Percentiles rank a stretch among this genome's conserved stretches.
These are phyloP conservation scores for Cryptococcus maquisensis DNA, from an alignment of 1,284 basidiomycete genomes.

Conservation along the genomic window DNA sequence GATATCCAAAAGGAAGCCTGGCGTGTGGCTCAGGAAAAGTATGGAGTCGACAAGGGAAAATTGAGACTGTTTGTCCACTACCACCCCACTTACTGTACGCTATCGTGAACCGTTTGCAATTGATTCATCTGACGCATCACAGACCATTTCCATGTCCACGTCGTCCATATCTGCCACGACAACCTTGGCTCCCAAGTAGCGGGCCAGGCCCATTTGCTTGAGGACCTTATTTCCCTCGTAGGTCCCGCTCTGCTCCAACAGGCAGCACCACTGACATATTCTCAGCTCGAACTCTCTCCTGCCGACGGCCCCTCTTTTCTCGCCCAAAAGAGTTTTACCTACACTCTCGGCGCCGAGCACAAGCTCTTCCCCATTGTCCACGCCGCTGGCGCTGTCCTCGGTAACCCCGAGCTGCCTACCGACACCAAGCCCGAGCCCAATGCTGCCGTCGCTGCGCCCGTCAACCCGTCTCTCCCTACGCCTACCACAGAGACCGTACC, in stretches of 20 bases:
- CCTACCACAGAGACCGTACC: neutral
- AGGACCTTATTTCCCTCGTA: constrained; percentile 81
- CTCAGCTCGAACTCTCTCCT: constrained; percentile 59
- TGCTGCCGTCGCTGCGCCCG: neutral
- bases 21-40: constrained; percentile 63
- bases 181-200: constrained; percentile 68
- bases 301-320: constrained; percentile 53
- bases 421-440: neutral
- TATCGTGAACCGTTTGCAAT: neutral
- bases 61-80: constrained; percentile 88
- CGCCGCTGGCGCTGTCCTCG: constrained; percentile 8
- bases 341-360: constrained; percentile 75
- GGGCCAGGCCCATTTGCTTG: constrained; percentile 88
- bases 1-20: constrained; percentile 62
- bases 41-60: constrained; percentile 61
- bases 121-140: neutral
- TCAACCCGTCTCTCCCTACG: neutral
- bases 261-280: neutral
- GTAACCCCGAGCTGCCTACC: neutral
- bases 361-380: constrained; percentile 54
- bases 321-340: constrained; percentile 71
- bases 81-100: constrained; percentile 89
- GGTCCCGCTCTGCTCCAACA: constrained; percentile 29
- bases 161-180: constrained; percentile 71
- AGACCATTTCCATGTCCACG: constrained; percentile 96